phyloP scores from a whole-genome alignment of 1,139 yeast genomes.

The Geotrichum fermentans region DNA sequence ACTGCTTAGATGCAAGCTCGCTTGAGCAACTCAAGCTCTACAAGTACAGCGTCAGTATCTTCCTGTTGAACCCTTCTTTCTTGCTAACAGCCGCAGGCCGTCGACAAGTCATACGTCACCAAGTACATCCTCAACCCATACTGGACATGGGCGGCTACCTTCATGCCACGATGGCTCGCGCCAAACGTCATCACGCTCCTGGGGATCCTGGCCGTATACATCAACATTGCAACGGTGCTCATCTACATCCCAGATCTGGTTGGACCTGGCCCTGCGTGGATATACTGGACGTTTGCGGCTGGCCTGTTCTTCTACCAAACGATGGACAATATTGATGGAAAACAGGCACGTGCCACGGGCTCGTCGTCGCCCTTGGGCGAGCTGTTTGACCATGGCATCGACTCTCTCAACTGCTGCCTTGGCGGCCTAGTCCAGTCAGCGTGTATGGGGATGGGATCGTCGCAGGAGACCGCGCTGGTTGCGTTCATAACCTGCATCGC shows the following conservation, averaged over 20 bases:
- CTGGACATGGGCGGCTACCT: conserved; percentile 62
- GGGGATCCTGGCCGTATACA: conserved; percentile 57
- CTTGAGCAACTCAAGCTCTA: conserved; percentile 28
- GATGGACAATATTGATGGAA: conserved; percentile 80
- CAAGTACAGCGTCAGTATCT: conserved; percentile 22
- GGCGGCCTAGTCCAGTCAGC: conserved; percentile 41
- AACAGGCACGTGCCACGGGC: conserved; percentile 73
- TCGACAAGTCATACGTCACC: conserved; percentile 65
- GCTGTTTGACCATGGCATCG: conserved; percentile 75
- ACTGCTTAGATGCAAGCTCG: conserved; percentile 26
- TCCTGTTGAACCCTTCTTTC: background rate
- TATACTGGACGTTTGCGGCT: conserved; percentile 61
- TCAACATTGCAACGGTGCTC: conserved; percentile 51
- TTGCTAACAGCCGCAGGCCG: conserved; percentile 39
- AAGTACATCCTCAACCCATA: conserved; percentile 61
- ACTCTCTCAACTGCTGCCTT: conserved; percentile 58
- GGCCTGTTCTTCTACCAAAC: conserved; percentile 76
- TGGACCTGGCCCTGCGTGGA: conserved; percentile 57
- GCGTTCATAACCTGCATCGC: conserved; percentile 65
- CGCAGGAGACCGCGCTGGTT: conserved; percentile 43
- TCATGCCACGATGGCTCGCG: conserved; percentile 71
- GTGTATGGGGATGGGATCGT: conserved; percentile 41
- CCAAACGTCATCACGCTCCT: conserved; percentile 69
- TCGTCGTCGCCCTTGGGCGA: conserved; percentile 78
- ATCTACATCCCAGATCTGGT: conserved; percentile 56